phyloP scores from a whole-genome alignment of 805 yeast genomes.

The Ogataea angusta region DNA sequence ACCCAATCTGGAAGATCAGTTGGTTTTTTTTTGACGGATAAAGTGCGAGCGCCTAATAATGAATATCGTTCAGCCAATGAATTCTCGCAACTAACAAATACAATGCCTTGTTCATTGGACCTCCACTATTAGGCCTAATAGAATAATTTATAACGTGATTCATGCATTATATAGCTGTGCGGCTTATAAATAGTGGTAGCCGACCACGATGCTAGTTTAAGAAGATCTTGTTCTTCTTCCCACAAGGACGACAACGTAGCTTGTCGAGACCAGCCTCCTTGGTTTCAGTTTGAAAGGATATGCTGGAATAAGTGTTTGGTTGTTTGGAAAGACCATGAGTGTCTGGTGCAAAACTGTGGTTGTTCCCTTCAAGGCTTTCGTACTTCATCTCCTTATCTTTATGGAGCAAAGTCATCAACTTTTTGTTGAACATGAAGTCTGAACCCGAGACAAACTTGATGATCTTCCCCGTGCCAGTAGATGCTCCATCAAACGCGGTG shows the following conservation, averaged over 20 bases:
- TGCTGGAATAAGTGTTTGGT: neutral
- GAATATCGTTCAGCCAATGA: neutral
- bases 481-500: conserved; percentile 4
- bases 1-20: neutral
- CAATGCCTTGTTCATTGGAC: neutral
- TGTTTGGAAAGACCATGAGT: neutral
- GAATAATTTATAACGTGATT: too few species aligned
- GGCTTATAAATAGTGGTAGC: too few species aligned
- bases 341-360: neutral
- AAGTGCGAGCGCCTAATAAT: neutral
- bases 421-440: conserved; percentile 16
- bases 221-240: conserved; percentile 13
- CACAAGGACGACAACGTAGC: conserved; percentile 13
- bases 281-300: neutral
- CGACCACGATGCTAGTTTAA: neutral
- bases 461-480: conserved; percentile 3
- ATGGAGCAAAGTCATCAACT: conserved; percentile 15
- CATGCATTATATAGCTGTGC: too few species aligned
- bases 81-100: neutral
- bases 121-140: neutral
- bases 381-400: conserved; percentile 4
- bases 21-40: neutral
- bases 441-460: conserved; percentile 18
- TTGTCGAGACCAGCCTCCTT: conserved; percentile 10
- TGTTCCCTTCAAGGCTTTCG: neutral